Base-by-base conservation (phyloP, 2,329 filamentous ascomycete genomes). In the Shiraia sp. region DNA sequence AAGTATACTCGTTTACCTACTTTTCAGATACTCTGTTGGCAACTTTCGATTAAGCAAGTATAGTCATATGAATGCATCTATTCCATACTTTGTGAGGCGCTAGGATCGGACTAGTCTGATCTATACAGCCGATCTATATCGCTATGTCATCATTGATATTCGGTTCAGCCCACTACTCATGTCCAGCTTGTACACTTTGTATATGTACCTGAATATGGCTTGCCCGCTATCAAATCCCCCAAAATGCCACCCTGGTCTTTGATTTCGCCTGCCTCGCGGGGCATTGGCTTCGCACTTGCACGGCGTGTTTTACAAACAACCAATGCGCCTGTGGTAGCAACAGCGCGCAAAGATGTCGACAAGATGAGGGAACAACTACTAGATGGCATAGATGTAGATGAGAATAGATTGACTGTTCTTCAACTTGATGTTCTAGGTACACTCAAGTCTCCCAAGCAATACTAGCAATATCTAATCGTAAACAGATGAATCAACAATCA, bases 401-500 rank as follows among this genome's bases (percentile, higher is more conserved):
- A 75, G 22, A 58, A 73, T 7, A 66, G 80, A 42, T 61, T 85
- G 13, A 73, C 69, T 0, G 71, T 85, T 3, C 43, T 83, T 12
- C 63, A 75, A 42, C 59, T 83, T 1, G 81, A 85, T 56, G 75
- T 84, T 6, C 72, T 77, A n/a, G 75, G 81, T 83, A 73, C 16
- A 43, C 37, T 25, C 10, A 16, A 13, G 16, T 13, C 14, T 28
- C 22, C 10, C 14, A 10, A 6, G 6, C 23, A 22, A 5, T 16
- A 16, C 15, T 15, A 19, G 9, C 23, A 15, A 12, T 26, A 46
- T 10, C 46, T 42, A 14, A 42, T 10, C 3, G 13, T 14, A 10
- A 13, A 8, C 14, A 81, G 80, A 87, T 57, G 87, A 91, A 68
- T 47, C 71, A 19, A 80, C 80, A 25, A 79, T 93, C 43, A 68